A percentile compares a stretch with the other conserved stretches of the same genome.
Evolutionary conservation across 495 filamentous ascomycete genomes (phyloP).

Genomic region (Hypomontagnella submonticulosa): DNA sequence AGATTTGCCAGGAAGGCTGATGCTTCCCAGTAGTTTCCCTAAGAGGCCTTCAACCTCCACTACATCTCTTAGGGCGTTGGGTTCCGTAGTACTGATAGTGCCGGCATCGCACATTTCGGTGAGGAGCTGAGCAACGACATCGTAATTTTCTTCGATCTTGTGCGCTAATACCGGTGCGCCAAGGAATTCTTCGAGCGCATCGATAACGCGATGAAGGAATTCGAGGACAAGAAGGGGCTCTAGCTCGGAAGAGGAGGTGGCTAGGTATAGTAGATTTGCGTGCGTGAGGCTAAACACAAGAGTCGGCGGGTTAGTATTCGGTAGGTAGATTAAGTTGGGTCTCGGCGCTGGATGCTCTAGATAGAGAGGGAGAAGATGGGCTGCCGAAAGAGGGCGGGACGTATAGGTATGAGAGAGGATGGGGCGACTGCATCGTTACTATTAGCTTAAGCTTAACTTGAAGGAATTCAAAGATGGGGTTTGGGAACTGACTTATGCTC

Average conservation of each 20-base stretch:
- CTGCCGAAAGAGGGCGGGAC: slow-evolving; percentile 80
- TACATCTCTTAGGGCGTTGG: slow-evolving; percentile 89
- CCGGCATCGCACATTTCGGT: slow-evolving; percentile 98
- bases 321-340: slow-evolving; percentile 85
- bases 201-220: slow-evolving; percentile 93
- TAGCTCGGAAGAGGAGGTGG: slow-evolving; percentile 81
- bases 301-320: slow-evolving; percentile 84
- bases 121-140: slow-evolving; percentile 92
- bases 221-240: slow-evolving; percentile 96
- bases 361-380: slow-evolving; percentile 83
- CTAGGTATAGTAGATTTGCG: slow-evolving; percentile 87
- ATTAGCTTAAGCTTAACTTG: slow-evolving; percentile 1
- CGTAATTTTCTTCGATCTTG: slow-evolving; percentile 89
- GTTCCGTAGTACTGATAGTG: slow-evolving; percentile 88
- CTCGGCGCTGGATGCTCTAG: slow-evolving; percentile 84
- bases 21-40: slow-evolving; percentile 88
- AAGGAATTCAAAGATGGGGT: background rate
- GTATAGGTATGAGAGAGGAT: slow-evolving; percentile 69
- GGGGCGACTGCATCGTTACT: slow-evolving; percentile 40
- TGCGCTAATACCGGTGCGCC: slow-evolving; percentile 85
- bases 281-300: slow-evolving; percentile 88
- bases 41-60: slow-evolving; percentile 91
- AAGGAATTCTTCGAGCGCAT: slow-evolving; percentile 94
- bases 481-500: slow-evolving; percentile 76
- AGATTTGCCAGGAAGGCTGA: slow-evolving; percentile 72